Evolutionary conservation across 1,139 yeast genomes (phyloP).

Genomic region (Hyphopichia wangnamkhiaoensis): DNA sequence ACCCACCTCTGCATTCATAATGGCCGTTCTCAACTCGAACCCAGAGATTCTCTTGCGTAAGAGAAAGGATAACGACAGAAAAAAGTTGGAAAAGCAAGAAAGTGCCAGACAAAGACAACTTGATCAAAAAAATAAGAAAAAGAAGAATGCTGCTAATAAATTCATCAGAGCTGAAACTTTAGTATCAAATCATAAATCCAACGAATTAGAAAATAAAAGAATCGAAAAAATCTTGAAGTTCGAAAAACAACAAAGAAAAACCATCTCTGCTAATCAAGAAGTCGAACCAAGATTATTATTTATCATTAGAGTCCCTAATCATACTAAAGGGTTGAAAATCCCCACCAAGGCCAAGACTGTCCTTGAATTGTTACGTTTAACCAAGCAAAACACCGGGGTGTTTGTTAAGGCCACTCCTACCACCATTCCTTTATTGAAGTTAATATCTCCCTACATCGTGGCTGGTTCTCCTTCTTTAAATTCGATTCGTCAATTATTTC

Average conservation of each 20-base stretch:
- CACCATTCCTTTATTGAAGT: constrained; percentile 59
- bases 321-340: constrained; percentile 57
- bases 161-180: constrained; percentile 74
- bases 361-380: constrained; percentile 58
- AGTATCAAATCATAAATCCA: constrained; percentile 63
- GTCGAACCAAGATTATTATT: constrained; percentile 50
- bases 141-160: constrained; percentile 40
- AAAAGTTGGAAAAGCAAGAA: constrained; percentile 66
- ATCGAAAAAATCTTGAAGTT: constrained; percentile 58
- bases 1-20: constrained; percentile 10
- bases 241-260: constrained; percentile 28
- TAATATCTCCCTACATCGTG: constrained; percentile 71
- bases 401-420: constrained; percentile 62
- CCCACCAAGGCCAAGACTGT: constrained; percentile 68
- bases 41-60: constrained; percentile 76
- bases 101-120: constrained; percentile 29
- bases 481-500: constrained; percentile 70
- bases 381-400: constrained; percentile 64
- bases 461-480: constrained; percentile 71
- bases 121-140: constrained; percentile 37
- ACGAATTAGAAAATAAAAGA: constrained; percentile 67
- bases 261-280: neutral
- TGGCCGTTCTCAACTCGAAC: constrained; percentile 62
- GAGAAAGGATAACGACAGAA: constrained; percentile 74
- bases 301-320: constrained; percentile 64